Evolutionary conservation across 495 filamentous ascomycete genomes (phyloP), one percentile per base, ranked within the genome.

Genomic region (Penicillium canariense): DNA sequence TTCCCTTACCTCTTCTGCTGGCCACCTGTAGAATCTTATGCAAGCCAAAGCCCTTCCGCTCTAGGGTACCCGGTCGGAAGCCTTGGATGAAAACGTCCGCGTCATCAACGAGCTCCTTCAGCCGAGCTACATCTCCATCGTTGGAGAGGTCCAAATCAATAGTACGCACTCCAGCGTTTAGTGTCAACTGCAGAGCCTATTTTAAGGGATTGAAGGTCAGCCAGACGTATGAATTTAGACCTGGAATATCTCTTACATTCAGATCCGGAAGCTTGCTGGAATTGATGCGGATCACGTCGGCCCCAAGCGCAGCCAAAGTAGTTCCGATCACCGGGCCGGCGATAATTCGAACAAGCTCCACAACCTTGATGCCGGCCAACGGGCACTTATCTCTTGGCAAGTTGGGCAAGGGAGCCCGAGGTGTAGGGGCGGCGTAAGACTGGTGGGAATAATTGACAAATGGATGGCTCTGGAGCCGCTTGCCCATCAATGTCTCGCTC

Each of bases 301-400:
- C 84, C 9, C 84, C 84, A 43, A 81, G 73, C 26, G 84, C 68
- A 1, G 84, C 84, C 2, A 85, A 70, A 5, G 74, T 77, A 11
- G 72, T 63, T 1, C 76, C 76, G 23, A 86, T 74, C 4, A 75
- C 68, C 0, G 83, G 83, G 0, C 78, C 82, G 11, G 84, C 82
- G 50, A 86, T 85, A n/a, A 85, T 77, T 20, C 83, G 68, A 2
- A 81, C 81, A 34, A 85, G 66, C 44, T 85, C 83, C 15, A 87
- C 62, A 4, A 86, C 74, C 61, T 84, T 87, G 35, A 86, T 64
- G 0, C 82, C 81, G 0, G 78, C 80, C 12, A 87, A 62, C 0
- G 83, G 82, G 18, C 71, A 54, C 9, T 47, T 45, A 52, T 71
- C 64, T 5, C n/a, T n/a, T n/a, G 39, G 9, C 1, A 44, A 5